Base-by-base conservation (phyloP, 169 alveolate genomes). In the Plasmodium yoelii region DNA sequence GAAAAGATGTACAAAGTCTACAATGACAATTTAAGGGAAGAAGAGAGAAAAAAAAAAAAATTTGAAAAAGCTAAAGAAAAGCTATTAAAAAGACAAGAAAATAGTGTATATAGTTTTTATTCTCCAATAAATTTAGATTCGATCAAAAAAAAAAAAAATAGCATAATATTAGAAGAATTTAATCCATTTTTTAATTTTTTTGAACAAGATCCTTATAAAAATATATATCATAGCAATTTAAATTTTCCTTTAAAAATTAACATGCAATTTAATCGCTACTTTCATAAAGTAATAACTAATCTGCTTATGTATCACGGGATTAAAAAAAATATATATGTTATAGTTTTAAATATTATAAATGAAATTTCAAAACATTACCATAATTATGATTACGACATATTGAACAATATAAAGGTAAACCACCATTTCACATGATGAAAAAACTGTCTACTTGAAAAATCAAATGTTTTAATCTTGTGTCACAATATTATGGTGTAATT, bases 131-230 rank as follows among this genome's bases (percentile, higher is more conserved):
- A 28, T 15, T 39, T 47, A 28, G 39, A 47, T 19, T 19, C 15
- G 28, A 34, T 28, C 34, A 82, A 70, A 56, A 82, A 65, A 15
- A 67, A 82, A 60, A 28, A 68, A 42, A 57, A 53, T 55, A 19
- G 39, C 12, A 26, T 82, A 34, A 5, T 68, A 28, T 46, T 47
- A 26, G 90, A 82, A 82, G 28, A 65, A 67, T 67, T 51, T 56
- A 82, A 82, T 55, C 90, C 90, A 18, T 82, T 82, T 67, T 82
- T 82, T 82, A 55, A 68, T 71, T 82, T 82, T 67, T 82, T 82
- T 60, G 75, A 65, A 67, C 67, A 59, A 2, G 82, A 82, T 1
- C 42, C 26, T n/a, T 67, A 60, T 47, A 82, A 82, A 67, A 82
- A 82, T 82, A 60, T 82, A 24, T 82, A 82, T 26, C 90, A 82